Base-by-base conservation (phyloP, 1,139 yeast species). In the Magnusiomyces clavatus region DNA sequence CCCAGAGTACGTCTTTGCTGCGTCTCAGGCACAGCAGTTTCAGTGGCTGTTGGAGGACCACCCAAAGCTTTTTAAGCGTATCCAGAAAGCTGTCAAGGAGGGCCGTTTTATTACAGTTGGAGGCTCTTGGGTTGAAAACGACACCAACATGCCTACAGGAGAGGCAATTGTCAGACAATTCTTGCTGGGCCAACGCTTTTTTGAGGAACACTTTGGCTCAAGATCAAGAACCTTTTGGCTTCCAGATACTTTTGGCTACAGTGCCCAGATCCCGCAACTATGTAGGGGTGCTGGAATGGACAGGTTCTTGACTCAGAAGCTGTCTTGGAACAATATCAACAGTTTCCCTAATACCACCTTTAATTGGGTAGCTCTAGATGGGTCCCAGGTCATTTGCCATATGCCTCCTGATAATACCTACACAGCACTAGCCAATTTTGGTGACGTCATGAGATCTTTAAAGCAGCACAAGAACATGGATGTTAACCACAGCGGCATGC, bases 351-450 rank as follows among this genome's bases (percentile, higher is more conserved):
- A 88, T 62, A 76, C 87, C 14, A 86, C 97, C 0, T 92, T 92
- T 68, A 89, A 88, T 66, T 92, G 98, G 98, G 86, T 85, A 5
- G 95, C 95, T 43, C 75, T 92, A 50, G 97, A 92, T 69, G 95
- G 96, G 0, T 80, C 96, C 3, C 97, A 90, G 66, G 88, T 92
- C 1, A 71, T 92, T 61, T 89, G 92, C 45, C 98, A 92, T 65
- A 92, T 92, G 97, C 97, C 97, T 19, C 97, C 98, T 3, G 94
- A 86, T 29, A 86, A 92, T 66, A 92, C 97, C 0, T 92, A 92
- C 64, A 92, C 97, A 11, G 95, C 97, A 0, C 78, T 77, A 60
- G 96, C 97, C 1, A 82, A 90, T 65, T 87, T 87, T 68, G 96
- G 96, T 31, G 97, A 92, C 69, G 95, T 90, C 36, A 77, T 80